These are phyloP conservation scores for Starmerella asiatica DNA, from an alignment of 805 yeast species.

Conservation along the genomic window DNA sequence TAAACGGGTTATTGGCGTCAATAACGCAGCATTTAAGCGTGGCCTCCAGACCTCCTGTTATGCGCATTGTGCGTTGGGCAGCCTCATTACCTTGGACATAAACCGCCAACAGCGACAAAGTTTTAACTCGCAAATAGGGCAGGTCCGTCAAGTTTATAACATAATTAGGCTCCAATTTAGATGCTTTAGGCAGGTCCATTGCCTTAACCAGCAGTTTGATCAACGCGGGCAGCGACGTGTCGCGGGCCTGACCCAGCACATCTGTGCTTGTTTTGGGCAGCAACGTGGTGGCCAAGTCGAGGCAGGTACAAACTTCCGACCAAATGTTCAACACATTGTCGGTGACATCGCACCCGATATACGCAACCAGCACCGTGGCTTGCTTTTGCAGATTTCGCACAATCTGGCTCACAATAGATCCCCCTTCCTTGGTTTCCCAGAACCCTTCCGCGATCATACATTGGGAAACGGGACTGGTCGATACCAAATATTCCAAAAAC, in stretches of 20 bases:
- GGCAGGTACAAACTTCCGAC: not conserved
- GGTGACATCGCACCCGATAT: too few relatives aligned
- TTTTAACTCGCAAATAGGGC: slow-evolving; percentile 7
- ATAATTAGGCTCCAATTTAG: slow-evolving; percentile 5
- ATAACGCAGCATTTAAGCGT: slow-evolving; percentile 70
- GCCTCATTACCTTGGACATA: slow-evolving; percentile 48
- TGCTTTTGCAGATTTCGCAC: too few relatives aligned
- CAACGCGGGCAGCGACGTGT: not conserved
- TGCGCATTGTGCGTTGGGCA: slow-evolving; percentile 57
- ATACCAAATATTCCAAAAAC: not conserved
- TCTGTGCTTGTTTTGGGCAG: not conserved
- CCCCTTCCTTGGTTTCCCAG: too few relatives aligned
- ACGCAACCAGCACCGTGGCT: too few relatives aligned
- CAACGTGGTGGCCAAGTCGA: not conserved
- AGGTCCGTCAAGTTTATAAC: slow-evolving; percentile 11
- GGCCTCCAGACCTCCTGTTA: slow-evolving; percentile 52
- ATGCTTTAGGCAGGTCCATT: slow-evolving; percentile 6
- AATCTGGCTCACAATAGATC: too few relatives aligned
- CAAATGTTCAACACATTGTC: not conserved
- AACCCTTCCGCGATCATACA: not conserved
- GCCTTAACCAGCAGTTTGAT: slow-evolving; percentile 4
- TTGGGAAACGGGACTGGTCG: not conserved
- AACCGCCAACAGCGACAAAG: slow-evolving; percentile 34
- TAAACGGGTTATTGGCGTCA: slow-evolving; percentile 75
- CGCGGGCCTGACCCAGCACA: not conserved